A percentile compares a stretch with the other conserved stretches of the same genome.
These are phyloP conservation scores for Pyrenophora graminea DNA, from an alignment of 2,329 filamentous ascomycete species.

Conservation along the genomic window DNA sequence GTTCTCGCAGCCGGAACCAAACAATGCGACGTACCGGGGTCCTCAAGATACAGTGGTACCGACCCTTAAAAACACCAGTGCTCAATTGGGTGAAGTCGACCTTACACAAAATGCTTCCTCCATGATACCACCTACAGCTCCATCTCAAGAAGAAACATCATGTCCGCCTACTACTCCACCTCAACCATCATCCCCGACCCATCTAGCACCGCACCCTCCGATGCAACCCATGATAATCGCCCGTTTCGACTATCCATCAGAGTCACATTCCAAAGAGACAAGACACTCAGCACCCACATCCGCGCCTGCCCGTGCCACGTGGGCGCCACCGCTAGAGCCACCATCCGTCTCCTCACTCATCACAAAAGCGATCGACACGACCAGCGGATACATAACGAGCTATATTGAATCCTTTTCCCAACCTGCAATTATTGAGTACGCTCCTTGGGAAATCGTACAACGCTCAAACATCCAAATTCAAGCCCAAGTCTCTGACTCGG, in stretches of 20 bases:
- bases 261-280: neutral
- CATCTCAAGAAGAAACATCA: too few species aligned
- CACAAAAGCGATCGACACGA: too few species aligned
- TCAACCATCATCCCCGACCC: accelerated
- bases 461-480: neutral
- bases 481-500: neutral
- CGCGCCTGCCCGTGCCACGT: neutral
- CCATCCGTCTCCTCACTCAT: neutral
- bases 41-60: neutral
- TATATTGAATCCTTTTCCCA: too few species aligned
- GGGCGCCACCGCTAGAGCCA: neutral
- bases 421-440: constrained; percentile 1
- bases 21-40: neutral
- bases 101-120: too few species aligned
- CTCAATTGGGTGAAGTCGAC: too few species aligned
- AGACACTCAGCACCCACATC: too few species aligned
- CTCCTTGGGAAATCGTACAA: neutral
- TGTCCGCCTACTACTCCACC: too few species aligned
- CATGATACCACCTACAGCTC: too few species aligned
- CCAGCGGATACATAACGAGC: too few species aligned
- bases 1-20: neutral
- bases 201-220: neutral
- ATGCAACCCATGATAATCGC: neutral
- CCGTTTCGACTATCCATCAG: neutral
- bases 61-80: neutral